Evolutionary conservation across 108 stramenopile species (phyloP).

Genomic region (Nitzschia putrida): DNA sequence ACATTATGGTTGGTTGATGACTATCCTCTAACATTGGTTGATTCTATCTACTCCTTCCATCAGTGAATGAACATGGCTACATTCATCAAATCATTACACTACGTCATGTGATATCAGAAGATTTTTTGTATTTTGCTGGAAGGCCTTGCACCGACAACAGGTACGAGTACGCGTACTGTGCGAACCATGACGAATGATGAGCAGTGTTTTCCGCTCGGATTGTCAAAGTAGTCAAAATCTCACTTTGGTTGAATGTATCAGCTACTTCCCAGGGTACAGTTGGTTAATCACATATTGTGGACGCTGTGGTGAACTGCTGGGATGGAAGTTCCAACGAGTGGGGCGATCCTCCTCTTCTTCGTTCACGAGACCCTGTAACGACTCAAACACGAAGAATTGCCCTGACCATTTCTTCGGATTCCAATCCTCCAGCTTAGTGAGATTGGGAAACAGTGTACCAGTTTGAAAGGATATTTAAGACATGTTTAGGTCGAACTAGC

Average conservation of each 20-base stretch:
- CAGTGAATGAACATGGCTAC: constrained; percentile 72
- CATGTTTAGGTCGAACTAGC: too few relatives aligned
- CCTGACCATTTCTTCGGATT: constrained; percentile 37
- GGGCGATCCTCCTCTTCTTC: too few relatives aligned
- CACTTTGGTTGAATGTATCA: neutral
- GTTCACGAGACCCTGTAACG: neutral
- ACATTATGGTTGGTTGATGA: too few relatives aligned
- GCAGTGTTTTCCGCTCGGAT: neutral
- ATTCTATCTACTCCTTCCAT: too few relatives aligned
- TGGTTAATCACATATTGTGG: constrained; percentile 72
- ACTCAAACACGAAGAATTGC: constrained; percentile 17
- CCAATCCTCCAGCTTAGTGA: constrained; percentile 14
- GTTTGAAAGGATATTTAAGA: too few relatives aligned
- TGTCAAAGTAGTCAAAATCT: neutral
- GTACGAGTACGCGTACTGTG: constrained; percentile 1
- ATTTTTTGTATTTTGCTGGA: constrained; percentile 47
- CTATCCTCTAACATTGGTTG: too few relatives aligned
- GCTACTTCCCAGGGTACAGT: constrained; percentile 74
- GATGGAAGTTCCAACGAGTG: constrained; percentile 77
- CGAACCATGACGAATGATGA: neutral
- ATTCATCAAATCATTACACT: constrained; percentile 81
- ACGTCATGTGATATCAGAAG: constrained; percentile 47
- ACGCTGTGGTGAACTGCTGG: constrained; percentile 61
- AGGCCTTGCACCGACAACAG: constrained; percentile 64
- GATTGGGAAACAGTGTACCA: too few relatives aligned